phyloP scores from a whole-genome alignment of 2,329 filamentous ascomycete genomes.

The Coniochaeta pulveracea region DNA sequence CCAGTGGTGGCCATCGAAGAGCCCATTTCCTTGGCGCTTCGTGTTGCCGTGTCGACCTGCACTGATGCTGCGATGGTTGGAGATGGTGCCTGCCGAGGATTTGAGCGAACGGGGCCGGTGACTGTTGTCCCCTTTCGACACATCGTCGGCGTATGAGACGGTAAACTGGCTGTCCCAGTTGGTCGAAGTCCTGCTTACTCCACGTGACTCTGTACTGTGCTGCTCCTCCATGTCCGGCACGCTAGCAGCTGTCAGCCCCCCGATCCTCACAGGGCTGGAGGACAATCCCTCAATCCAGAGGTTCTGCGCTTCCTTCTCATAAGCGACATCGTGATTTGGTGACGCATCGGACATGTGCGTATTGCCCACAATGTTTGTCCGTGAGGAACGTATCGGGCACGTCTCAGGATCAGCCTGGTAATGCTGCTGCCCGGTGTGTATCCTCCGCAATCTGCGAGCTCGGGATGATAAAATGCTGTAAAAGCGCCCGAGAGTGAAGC shows the following conservation, averaged over 20 bases:
- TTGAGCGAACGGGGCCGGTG: conserved; percentile 6
- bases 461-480: background rate
- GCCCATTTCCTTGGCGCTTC: conserved; percentile 7
- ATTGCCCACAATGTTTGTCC: too few species aligned
- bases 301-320: conserved; percentile 2
- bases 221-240: conserved; percentile 11
- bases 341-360: conserved; percentile 1
- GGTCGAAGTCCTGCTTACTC: conserved; percentile 14
- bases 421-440: background rate
- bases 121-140: conserved; percentile 5
- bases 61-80: conserved; percentile 7
- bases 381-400: too few species aligned
- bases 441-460: background rate
- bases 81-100: conserved; percentile 6
- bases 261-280: conserved; percentile 1
- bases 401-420: too few species aligned
- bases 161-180: conserved; percentile 7
- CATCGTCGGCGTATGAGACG: conserved; percentile 7
- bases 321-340: conserved; percentile 3
- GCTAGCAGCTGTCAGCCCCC: conserved; percentile 6
- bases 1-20: conserved; percentile 8
- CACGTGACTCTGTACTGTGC: conserved; percentile 16
- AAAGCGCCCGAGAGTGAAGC: conserved; percentile 7
- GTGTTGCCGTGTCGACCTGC: conserved; percentile 7
- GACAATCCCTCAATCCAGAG: conserved; percentile 7